Conservation (phyloP, 257 asterid genomes). For the Scutellaria galericulata region DNA sequence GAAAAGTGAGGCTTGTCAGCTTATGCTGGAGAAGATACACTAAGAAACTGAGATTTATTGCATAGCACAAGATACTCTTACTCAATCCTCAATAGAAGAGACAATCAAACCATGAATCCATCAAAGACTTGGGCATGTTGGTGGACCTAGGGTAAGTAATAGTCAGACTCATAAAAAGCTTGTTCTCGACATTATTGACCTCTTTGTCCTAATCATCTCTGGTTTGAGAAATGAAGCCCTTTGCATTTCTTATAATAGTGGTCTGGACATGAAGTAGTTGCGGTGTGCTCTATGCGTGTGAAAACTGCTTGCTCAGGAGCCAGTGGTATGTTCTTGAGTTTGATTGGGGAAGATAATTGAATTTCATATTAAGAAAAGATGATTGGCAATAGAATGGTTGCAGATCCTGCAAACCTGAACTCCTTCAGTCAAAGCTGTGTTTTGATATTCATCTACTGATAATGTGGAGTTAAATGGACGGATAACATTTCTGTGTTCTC, state of each 20-base stretch:
- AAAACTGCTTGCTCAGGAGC: slow-evolving; percentile 4
- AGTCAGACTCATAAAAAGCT: not conserved
- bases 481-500: too few species aligned
- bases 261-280: not conserved
- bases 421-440: too few species aligned
- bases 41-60: not conserved
- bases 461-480: too few species aligned
- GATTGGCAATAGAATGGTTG: not conserved
- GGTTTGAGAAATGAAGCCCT: not conserved
- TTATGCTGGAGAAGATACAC: slow-evolving; percentile 6
- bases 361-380: not conserved
- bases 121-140: not conserved
- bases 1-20: not conserved
- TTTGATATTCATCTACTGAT: too few species aligned
- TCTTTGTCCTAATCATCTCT: not conserved
- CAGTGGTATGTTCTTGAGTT: not conserved
- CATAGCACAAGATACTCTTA: not conserved
- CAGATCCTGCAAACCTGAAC: too few species aligned
- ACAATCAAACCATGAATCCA: slow-evolving; percentile 14
- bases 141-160: not conserved
- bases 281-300: not conserved
- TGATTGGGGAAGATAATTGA: not conserved
- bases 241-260: not conserved
- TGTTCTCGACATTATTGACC: not conserved
- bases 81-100: not conserved